phyloP scores from a whole-genome alignment of 148 eudicot species.

The Silene uniflora region DNA sequence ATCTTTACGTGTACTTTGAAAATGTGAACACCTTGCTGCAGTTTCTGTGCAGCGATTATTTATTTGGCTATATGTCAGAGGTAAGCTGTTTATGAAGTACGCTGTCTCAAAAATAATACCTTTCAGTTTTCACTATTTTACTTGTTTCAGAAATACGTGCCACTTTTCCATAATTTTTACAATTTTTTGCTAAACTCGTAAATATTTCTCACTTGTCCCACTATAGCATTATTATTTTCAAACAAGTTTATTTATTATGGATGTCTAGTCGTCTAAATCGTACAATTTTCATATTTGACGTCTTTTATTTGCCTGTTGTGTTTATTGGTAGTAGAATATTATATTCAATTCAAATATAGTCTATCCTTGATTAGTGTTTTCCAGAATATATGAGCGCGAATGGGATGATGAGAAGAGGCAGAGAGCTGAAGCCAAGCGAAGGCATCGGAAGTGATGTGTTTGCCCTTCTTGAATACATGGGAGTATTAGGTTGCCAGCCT shows the following conservation, averaged over 20 bases:
- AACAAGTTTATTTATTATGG: too few relatives aligned
- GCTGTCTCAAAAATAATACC: too few relatives aligned
- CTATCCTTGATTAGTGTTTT: constrained; percentile 44
- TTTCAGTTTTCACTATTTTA: too few relatives aligned
- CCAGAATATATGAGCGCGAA: constrained; percentile 81
- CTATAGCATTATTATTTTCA: too few relatives aligned
- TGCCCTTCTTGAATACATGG: background rate
- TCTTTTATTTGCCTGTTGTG: background rate
- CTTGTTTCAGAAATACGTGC: too few relatives aligned
- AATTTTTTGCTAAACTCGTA: too few relatives aligned
- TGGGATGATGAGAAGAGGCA: constrained; percentile 98
- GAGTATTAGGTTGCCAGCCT: background rate
- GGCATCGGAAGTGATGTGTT: constrained; percentile 67
- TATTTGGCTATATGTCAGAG: background rate
- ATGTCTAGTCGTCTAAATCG: too few relatives aligned
- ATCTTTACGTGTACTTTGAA: background rate
- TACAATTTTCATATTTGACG: too few relatives aligned
- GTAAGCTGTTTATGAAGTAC: too few relatives aligned
- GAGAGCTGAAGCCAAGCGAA: constrained; percentile 85
- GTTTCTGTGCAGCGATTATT: background rate
- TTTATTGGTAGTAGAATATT: background rate
- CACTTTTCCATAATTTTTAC: too few relatives aligned
- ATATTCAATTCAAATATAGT: background rate
- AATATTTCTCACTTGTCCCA: too few relatives aligned
- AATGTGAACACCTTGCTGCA: background rate